phyloP scores from a whole-genome alignment of 2,329 filamentous ascomycete species.

The Pseudopithomyces maydicus region DNA sequence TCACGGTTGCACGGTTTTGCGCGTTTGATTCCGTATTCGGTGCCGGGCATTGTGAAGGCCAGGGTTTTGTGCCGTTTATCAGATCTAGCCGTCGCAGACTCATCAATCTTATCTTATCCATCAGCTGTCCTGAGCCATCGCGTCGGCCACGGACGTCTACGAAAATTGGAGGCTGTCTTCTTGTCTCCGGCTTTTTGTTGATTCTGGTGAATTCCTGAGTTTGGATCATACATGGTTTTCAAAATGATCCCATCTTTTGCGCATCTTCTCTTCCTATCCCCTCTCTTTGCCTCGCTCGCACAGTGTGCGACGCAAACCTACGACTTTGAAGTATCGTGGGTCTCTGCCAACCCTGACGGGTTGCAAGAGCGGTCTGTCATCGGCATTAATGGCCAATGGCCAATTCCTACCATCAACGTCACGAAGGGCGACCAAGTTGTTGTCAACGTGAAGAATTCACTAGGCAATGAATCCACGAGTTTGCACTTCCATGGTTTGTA shows the following conservation, averaged over 20 bases:
- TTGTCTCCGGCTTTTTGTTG: constrained; percentile 11
- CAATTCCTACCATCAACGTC: constrained; percentile 72
- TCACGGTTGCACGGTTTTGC: not conserved
- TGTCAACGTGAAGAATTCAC: constrained; percentile 70
- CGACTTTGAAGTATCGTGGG: constrained; percentile 61
- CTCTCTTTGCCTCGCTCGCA: constrained; percentile 27
- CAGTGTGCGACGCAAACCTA: constrained; percentile 48
- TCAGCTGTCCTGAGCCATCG: constrained; percentile 14
- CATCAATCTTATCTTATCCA: constrained; percentile 36
- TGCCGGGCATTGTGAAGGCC: not conserved
- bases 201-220: not conserved
- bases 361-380: constrained; percentile 58
- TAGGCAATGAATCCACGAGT: constrained; percentile 66
- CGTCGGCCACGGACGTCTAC: constrained; percentile 3
- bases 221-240: not conserved
- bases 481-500: constrained; percentile 81
- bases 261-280: constrained; percentile 47
- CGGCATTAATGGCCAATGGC: constrained; percentile 76
- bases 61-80: not conserved
- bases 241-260: constrained; percentile 53
- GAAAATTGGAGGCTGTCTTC: constrained; percentile 9
- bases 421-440: constrained; percentile 75
- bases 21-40: not conserved
- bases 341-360: constrained; percentile 61
- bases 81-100: constrained; percentile 20